Conservation (phyloP, 768 basidiomycete genomes). For the Boletus pseudopeckii region DNA sequence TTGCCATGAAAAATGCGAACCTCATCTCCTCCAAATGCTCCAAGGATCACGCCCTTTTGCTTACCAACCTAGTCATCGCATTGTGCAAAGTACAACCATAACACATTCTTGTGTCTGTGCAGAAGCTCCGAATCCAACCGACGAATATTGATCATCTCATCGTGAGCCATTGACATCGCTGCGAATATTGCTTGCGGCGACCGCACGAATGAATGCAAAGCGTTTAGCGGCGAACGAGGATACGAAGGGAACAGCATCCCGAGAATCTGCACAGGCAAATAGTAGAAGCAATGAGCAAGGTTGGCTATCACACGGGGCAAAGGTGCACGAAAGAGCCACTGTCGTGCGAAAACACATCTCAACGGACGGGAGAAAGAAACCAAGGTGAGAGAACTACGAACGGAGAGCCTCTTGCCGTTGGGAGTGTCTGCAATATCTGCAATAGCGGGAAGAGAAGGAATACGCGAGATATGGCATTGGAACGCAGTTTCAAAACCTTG, state of each 20-base stretch:
- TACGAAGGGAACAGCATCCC: conserved; percentile 45
- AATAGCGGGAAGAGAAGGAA: conserved; percentile 71
- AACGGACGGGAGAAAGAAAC: neutral
- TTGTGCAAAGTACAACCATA: too few species aligned
- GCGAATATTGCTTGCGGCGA: conserved; percentile 53
- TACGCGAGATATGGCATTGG: conserved; percentile 35
- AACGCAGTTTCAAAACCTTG: conserved; percentile 51
- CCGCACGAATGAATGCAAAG: conserved; percentile 47
- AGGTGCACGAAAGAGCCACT: conserved; percentile 50
- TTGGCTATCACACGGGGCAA: conserved; percentile 42
- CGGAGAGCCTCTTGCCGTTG: conserved; percentile 57
- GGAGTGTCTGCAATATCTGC: conserved; percentile 60
- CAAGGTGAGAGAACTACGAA: conserved; percentile 32
- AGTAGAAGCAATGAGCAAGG: conserved; percentile 39
- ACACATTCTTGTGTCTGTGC: too few species aligned
- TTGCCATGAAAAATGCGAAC: conserved; percentile 42
- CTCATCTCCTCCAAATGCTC: conserved; percentile 36
- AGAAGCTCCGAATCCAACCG: too few species aligned
- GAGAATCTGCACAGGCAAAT: conserved; percentile 44
- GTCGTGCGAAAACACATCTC: neutral
- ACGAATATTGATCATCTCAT: too few species aligned
- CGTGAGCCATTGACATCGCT: conserved; percentile 53
- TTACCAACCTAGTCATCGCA: conserved; percentile 67
- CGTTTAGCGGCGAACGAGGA: conserved; percentile 44
- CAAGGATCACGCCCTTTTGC: conserved; percentile 45